Conservation (phyloP, 345 rosid genomes). For the Brassica cretica region DNA sequence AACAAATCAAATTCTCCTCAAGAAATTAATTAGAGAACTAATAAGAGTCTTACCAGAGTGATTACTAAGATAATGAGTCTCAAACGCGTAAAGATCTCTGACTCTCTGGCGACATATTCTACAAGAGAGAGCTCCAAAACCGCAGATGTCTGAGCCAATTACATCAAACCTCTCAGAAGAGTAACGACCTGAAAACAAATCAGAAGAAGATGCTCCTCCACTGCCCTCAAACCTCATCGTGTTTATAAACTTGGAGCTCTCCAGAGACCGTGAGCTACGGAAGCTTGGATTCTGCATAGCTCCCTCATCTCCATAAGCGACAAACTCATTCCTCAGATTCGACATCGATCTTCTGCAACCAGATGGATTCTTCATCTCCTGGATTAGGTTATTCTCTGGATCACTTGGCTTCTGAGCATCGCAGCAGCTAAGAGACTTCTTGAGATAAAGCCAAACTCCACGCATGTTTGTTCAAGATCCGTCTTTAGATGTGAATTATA, state of each 20-base stretch:
- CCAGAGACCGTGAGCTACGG: conserved; percentile 54
- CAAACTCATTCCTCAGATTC: conserved; percentile 44
- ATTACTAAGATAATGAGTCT: conserved; percentile 53
- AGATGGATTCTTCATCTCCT: conserved; percentile 15
- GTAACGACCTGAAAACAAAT: conserved; percentile 8
- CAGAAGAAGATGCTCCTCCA: conserved; percentile 34
- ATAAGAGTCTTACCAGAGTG: conserved; percentile 56
- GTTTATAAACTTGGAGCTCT: conserved; percentile 43
- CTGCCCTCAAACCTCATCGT: conserved; percentile 40
- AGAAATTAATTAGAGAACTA: background rate
- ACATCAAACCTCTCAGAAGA: conserved; percentile 35
- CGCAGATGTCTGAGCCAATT: conserved; percentile 30
- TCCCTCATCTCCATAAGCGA: conserved; percentile 33
- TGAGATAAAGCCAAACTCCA: conserved; percentile 50
- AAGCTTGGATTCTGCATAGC: conserved; percentile 38
- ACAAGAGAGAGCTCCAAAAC: conserved; percentile 43
- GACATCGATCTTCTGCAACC: conserved; percentile 49
- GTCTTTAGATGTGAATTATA: conserved; percentile 6
- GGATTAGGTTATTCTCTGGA: conserved; percentile 29
- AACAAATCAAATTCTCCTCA: background rate
- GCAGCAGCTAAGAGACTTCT: conserved; percentile 50
- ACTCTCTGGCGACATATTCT: conserved; percentile 50
- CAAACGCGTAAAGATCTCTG: conserved; percentile 49
- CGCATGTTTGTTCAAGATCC: conserved; percentile 38
- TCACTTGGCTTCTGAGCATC: conserved; percentile 39